Evolutionary conservation across 2,329 filamentous ascomycete species (phyloP), one percentile per base, ranked within the genome.

Genomic region (Ceratocystis ficicola): DNA sequence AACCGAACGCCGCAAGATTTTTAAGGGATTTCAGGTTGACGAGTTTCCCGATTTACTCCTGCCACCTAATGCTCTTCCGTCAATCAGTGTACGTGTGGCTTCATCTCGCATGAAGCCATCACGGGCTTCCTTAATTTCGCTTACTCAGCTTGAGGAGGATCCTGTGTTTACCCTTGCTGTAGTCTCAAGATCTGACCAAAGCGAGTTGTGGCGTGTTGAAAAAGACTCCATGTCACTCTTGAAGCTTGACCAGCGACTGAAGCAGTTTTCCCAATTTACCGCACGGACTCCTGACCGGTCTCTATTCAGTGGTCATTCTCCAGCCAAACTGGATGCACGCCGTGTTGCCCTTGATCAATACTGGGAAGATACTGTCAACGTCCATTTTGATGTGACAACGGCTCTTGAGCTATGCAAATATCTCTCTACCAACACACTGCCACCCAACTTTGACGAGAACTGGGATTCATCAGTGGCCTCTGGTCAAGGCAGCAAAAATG

Each of bases 21-120:
- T 86, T 73, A 87, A 81, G 70, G 90, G 90, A 0, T 81, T 96
- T 25, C 81, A 90, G 4, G 90, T 88, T 0, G 90, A 96, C 0
- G 89, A 95, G 69, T 93, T 91, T 73, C 91, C 93, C 0, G 88
- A 90, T 69, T 80, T 97, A 6, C 77, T 97, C 25, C 79, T 99
- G 1, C 86, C 91, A 8, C 93, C 94, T 0, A 95, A 95, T 73
- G 91, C 92, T 5, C 79, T 99, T 6, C 88, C 90, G 2, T 90
- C 89, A 1, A 87, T 99, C 66, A 84, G 88, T 69, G 86, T 96
- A 61, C 89, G 84, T 73, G 93, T 96, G 3, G 90, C 91, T 2
- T 97, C 94, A 3, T 97, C 94, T 25, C 86, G 94, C n/a, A 86
- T 99, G 79, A 91, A 90, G 72, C 94, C 93, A 15, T 96, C 93